Base-by-base conservation (phyloP, 2,329 filamentous ascomycete genomes). In the Cladorrhinum sp. region DNA sequence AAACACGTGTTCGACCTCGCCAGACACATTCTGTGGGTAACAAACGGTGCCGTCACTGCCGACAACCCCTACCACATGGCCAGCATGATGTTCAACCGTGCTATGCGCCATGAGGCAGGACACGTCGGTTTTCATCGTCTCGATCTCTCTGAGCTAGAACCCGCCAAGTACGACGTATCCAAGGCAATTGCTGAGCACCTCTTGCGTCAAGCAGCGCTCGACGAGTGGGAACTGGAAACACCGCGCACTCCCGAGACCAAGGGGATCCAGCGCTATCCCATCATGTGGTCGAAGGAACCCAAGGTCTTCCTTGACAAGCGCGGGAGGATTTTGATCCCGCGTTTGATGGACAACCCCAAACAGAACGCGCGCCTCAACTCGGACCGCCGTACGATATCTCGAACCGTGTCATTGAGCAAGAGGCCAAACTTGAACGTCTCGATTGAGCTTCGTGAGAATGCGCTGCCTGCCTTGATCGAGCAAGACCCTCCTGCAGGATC, bases 211-310 rank as follows among this genome's bases (percentile, higher is more conserved):
- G 28, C 18, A 3, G 51, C 51, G 2, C n/a, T 54, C 4, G 24
- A 54, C 9, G 51, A 54, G 51, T 54, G 51, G 51, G 51, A 54
- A 14, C 26, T 28, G 9, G 28, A 54, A 24, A 42, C 36, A 42
- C 36, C 36, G 3, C 36, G 36, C 36, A 42, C 36, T 10, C 12
- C 36, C 36, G 36, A 42, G n/a, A 42, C 36, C 36, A 42, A 42
- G 36, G 36, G 36, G 12, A 42, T 42, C 36, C 36, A 42, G n/a
- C 36, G 36, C 36, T 42, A 42, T n/a, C 28, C 28, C n/a, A 54
- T 54, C 16, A 54, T 54, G 51, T 54, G 51, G 51, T 33, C 26
- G 23, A 54, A 54, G 28, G 51, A 54, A n/a, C 51, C 24, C n/a
- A 24, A 54, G 28, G 51, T 20, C 16, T 54, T 54, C 28, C 20